Base-by-base conservation (phyloP, 768 basidiomycete species). In the Calvatia gigantea region DNA sequence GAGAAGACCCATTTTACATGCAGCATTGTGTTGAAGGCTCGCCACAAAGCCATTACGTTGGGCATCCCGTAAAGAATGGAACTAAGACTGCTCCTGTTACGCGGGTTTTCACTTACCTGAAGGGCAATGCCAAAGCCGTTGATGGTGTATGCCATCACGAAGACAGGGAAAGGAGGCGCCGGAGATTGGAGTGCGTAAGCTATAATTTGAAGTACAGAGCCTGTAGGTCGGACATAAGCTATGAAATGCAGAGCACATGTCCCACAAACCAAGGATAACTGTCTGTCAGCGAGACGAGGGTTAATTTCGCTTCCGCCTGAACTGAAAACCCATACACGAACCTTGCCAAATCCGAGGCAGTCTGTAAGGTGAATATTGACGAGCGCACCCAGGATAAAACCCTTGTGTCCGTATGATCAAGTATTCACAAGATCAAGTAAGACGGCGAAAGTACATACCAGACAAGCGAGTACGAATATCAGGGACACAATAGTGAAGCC, bases 41-140 rank as follows among this genome's bases (percentile, higher is more conserved):
- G 84, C 86, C 11, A 91, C 81, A 57, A 79, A 89, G 6, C 83
- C 85, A 62, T 87, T 87, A 1, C 86, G 79, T 69, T 87, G 87
- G 0, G 88, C 86, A 58, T 89, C 84, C 83, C 88, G 33, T 9
- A 14, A 42, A 14, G 2, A 12, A 21, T 11, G 21, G n/a, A n/a
- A n/a, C n/a, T 51, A 3, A 51, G 21, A 5, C 6, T 2, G 17
- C n/a, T n/a, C n/a, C n/a, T n/a, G 32, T n/a, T 17, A 17, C 23
- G 23, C 12, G 17, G 25, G 45, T 21, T 50, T 2, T 4, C 6
- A 48, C 64, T 39, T 55, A 83, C 86, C 70, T 77, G 73, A 3
- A 79, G 62, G 2, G 75, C 73, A 19, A 73, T 44, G 0, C 79
- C 78, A 2, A 74, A 62, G 1, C 78, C 79, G 53, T 77, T 77